Evolutionary conservation across 2,329 filamentous ascomycete genomes (phyloP).

Genomic region (Metarhizium humberi): DNA sequence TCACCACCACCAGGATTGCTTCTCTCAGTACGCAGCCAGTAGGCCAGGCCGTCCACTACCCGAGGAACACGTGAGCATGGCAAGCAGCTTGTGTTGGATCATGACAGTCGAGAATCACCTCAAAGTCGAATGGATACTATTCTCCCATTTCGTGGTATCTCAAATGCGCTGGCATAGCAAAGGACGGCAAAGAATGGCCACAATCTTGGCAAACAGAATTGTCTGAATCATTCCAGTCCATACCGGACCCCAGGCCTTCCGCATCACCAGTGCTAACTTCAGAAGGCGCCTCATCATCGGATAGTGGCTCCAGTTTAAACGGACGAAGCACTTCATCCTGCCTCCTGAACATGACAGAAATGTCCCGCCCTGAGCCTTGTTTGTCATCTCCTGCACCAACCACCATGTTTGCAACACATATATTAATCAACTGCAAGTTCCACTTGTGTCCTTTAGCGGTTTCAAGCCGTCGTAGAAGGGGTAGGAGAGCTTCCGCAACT

Average conservation of each 20-base stretch:
- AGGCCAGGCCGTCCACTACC: slow-evolving; percentile 1
- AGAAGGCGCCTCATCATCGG: slow-evolving; percentile 11
- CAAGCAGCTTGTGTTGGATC: not conserved
- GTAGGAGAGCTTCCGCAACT: slow-evolving; percentile 57
- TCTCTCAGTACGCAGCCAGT: not conserved
- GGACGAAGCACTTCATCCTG: slow-evolving; percentile 62
- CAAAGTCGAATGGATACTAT: not conserved
- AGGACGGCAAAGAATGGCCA: slow-evolving; percentile 43
- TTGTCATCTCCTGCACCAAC: slow-evolving; percentile 40
- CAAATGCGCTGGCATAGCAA: slow-evolving; percentile 47
- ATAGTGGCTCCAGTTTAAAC: slow-evolving; percentile 45
- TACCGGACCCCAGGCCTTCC: slow-evolving; percentile 12
- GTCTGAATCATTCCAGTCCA: slow-evolving; percentile 21
- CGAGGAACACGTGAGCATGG: not conserved
- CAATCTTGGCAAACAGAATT: slow-evolving; percentile 35
- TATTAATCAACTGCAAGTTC: slow-evolving; percentile 76
- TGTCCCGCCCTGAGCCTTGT: slow-evolving; percentile 60
- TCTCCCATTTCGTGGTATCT: slow-evolving; percentile 26
- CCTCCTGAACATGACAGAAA: slow-evolving; percentile 69
- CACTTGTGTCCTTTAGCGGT: slow-evolving; percentile 55
- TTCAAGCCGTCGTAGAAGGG: slow-evolving; percentile 67
- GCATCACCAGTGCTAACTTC: slow-evolving; percentile 15
- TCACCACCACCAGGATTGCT: not conserved
- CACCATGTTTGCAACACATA: slow-evolving; percentile 81
- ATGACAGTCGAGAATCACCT: not conserved